Conservation (phyloP, 73 alveolate species). For the Paramecium biaurelia region DNA sequence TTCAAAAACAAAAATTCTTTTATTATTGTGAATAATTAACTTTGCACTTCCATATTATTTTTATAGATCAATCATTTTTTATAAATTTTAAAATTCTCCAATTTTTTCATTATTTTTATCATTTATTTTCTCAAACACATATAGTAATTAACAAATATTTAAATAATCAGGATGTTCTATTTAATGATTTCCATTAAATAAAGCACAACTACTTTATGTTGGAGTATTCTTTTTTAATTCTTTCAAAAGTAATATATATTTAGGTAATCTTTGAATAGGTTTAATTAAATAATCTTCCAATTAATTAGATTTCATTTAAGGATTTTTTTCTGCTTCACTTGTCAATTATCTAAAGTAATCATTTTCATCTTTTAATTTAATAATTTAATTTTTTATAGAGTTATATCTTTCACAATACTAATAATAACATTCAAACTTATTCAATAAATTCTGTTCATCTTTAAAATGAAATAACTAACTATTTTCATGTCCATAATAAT, state of each 20-base stretch:
- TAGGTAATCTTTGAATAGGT: conserved; percentile 17
- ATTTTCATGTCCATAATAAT: neutral
- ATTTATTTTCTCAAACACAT: neutral
- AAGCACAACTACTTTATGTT: neutral
- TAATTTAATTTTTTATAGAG: neutral
- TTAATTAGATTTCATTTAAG: neutral
- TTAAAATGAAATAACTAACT: neutral
- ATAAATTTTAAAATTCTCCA: neutral
- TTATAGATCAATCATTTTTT: neutral
- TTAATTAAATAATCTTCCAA: neutral
- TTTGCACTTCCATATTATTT: neutral
- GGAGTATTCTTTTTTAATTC: conserved; percentile 21
- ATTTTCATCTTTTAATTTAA: neutral
- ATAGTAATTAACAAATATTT: neutral
- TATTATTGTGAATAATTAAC: neutral
- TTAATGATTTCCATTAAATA: neutral
- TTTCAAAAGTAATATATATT: neutral
- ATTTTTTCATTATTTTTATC: neutral
- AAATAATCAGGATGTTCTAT: neutral
- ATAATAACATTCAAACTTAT: neutral
- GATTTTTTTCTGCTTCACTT: neutral
- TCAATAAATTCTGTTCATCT: neutral
- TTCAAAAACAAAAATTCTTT: neutral
- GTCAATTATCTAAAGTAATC: neutral
- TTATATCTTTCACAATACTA: neutral